phyloP scores from a whole-genome alignment of 2,329 filamentous ascomycete genomes.

The Microsporum audouinii region DNA sequence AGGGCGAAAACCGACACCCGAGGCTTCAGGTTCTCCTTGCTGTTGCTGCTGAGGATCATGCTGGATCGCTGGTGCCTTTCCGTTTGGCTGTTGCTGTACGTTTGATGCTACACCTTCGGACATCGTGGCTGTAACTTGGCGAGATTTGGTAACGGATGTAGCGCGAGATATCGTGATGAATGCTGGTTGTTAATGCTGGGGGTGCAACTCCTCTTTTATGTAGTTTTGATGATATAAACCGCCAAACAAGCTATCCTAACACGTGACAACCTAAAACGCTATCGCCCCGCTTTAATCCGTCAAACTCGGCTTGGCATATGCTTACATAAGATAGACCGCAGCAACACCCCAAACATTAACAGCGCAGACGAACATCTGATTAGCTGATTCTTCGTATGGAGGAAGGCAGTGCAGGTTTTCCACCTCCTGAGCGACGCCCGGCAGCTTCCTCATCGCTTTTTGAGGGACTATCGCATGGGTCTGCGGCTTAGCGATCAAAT shows the following conservation, averaged over 20 bases:
- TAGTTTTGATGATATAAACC: not conserved
- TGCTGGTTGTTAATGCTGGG: not conserved
- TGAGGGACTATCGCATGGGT: not conserved
- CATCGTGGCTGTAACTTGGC: not conserved
- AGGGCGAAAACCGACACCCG: conserved; percentile 36
- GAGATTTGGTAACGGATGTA: not conserved
- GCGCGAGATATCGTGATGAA: not conserved
- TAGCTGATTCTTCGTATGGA: not conserved
- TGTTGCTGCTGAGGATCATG: not conserved
- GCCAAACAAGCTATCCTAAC: not conserved
- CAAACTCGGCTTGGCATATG: not conserved
- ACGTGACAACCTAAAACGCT: not conserved
- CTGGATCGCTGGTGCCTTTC: not conserved
- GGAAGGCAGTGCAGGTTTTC: not conserved
- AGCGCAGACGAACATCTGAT: not conserved
- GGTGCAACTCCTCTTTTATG: not conserved
- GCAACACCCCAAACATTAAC: not conserved
- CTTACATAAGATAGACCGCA: not conserved
- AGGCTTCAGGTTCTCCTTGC: not conserved
- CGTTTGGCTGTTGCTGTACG: not conserved
- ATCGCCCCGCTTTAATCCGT: not conserved
- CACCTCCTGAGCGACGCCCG: not conserved
- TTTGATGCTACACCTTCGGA: not conserved
- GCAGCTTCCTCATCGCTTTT: not conserved
- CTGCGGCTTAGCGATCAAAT: not conserved